Evolutionary conservation across 2,329 filamentous ascomycete species (phyloP).

Genomic region (Colletotrichum simmondsii): DNA sequence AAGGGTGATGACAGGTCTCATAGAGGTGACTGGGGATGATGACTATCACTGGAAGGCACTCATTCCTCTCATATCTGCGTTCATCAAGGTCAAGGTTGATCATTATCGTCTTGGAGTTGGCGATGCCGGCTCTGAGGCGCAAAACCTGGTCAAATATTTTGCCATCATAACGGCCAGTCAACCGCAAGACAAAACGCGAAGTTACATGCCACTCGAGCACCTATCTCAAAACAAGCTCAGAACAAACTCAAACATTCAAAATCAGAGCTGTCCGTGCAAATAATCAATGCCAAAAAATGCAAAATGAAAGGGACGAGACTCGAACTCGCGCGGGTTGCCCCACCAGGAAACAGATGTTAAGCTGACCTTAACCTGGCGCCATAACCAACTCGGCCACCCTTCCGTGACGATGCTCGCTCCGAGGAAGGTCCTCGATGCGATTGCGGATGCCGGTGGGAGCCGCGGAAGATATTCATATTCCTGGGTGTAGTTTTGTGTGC

Average conservation of each 20-base stretch:
- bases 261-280: no score
- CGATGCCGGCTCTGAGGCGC: no score
- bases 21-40: no score
- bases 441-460: background rate
- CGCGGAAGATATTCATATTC: background rate
- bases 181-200: background rate
- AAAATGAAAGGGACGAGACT: conserved; percentile 32
- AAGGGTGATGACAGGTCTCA: no score
- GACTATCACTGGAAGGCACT: no score
- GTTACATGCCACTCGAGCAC: no score
- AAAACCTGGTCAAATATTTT: background rate
- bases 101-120: no score
- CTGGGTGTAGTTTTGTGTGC: background rate
- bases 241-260: background rate
- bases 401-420: background rate
- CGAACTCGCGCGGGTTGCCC: conserved; percentile 35
- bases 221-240: background rate
- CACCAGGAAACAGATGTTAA: conserved; percentile 35
- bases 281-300: background rate
- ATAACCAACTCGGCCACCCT: conserved; percentile 36
- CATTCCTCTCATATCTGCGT: no score
- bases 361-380: conserved; percentile 33
- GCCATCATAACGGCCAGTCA: background rate
- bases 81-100: no score
- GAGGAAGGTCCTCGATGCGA: background rate